Conservation (phyloP, 2,329 filamentous ascomycete species). For the Triangularia setosa region DNA sequence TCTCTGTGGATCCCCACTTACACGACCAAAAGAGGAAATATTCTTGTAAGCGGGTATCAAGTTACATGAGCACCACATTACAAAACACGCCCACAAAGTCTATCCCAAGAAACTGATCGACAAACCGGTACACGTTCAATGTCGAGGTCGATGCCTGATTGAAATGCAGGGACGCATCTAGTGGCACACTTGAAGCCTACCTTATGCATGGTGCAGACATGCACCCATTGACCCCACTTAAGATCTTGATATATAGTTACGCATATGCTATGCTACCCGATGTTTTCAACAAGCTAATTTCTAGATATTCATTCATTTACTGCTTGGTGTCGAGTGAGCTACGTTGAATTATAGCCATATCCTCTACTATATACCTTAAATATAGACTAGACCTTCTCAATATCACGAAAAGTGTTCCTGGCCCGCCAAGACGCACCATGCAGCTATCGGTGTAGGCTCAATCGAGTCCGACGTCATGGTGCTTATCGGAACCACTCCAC, state of each 20-base stretch:
- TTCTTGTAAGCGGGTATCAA: not conserved
- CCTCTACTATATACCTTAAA: not conserved
- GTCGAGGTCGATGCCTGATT: not conserved
- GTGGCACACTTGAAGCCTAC: not conserved
- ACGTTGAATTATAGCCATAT: too few species aligned
- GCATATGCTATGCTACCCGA: too few species aligned
- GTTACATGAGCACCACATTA: not conserved
- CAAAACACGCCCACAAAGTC: not conserved
- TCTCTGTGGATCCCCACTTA: not conserved
- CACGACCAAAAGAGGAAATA: not conserved
- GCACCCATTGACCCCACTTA: not conserved
- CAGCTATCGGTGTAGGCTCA: not conserved
- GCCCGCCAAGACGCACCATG: not conserved
- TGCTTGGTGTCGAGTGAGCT: not conserved
- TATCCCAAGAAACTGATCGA: not conserved
- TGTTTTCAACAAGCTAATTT: too few species aligned
- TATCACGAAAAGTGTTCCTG: not conserved
- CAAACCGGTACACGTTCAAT: too few species aligned
- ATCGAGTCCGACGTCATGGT: slow-evolving; percentile 12
- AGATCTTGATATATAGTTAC: not conserved
- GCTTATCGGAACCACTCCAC: slow-evolving; percentile 12
- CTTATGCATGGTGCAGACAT: not conserved
- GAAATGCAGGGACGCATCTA: not conserved
- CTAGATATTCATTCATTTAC: not conserved
- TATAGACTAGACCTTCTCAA: too few species aligned